Evolutionary conservation across 257 asterid genomes (phyloP).

Genomic region (Salvia rosmarinus): DNA sequence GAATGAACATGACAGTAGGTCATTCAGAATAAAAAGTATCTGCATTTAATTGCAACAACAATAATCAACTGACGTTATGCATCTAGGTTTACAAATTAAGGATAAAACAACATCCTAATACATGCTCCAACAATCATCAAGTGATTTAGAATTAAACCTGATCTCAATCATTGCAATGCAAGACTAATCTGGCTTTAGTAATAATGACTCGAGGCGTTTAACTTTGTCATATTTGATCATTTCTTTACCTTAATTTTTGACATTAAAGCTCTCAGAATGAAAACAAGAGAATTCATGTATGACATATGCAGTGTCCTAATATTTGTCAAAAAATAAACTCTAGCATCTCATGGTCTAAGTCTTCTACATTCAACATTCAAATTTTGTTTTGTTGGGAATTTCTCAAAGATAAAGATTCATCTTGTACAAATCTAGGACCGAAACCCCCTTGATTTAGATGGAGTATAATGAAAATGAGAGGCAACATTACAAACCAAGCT

Average conservation of each 20-base stretch:
- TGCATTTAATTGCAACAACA: not conserved
- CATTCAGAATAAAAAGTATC: not conserved
- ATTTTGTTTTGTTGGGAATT: not conserved
- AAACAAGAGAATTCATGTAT: not conserved
- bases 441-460: not conserved
- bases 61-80: not conserved
- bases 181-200: not conserved
- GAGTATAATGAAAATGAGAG: conserved; percentile 2
- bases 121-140: not conserved
- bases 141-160: not conserved
- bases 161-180: not conserved
- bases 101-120: not conserved
- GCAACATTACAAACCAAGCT: not conserved
- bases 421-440: conserved; percentile 11
- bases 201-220: not conserved
- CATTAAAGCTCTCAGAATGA: no score
- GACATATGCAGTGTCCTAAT: not conserved
- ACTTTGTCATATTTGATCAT: not conserved
- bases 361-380: not conserved
- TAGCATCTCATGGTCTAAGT: not conserved
- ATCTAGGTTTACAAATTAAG: not conserved
- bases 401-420: conserved; percentile 7
- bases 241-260: no score
- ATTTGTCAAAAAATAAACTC: not conserved
- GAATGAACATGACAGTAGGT: conserved; percentile 19